Evolutionary conservation across 176 grass and related monocot species (phyloP), one percentile per base, ranked within the genome.

Genomic region (Luzula sylvatica): DNA sequence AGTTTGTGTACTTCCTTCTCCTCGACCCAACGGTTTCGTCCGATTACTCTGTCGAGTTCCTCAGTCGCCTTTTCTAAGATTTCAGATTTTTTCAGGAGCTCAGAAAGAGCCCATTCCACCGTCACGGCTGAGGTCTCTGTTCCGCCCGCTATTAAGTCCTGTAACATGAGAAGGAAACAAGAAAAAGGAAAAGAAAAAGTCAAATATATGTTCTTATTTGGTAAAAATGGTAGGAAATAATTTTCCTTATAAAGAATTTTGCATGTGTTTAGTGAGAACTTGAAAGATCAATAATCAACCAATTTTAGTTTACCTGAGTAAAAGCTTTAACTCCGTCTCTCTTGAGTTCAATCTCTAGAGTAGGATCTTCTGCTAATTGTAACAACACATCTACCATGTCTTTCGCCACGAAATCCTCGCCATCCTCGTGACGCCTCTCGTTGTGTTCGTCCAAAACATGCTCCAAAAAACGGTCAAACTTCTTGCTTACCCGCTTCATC

Each of bases 321-420:
- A 87, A 55, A 3, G 44, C 83, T 42, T 94, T 94, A 15, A 94
- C 60, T 1, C 57, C 58, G 0, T 88, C 66, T 50, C 80, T 25
- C 32, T 85, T 15, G 8, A 95, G 75, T 70, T 82, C 53, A 8
- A 88, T 83, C 56, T 88, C 80, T 3, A 95, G 69, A 9, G 57
- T 60, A 15, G 83, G 89, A 16, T 85, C 70, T 22, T 75, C 68
- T 8, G 83, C 83, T 11, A 95, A 46, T 56, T 88, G 65, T 38
- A 95, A 62, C 55, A 95, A 60, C 40, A 95, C 83, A 55, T 95
- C 89, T 16, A 95, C 83, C 83, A 85, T 95, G 74, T 95, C 89
- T 11, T 67, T 78, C 1, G 77, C 76, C 27, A 79, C 80, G 48
- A 95, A 95, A 15, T 65, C 49, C 49, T 66, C 39, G 5, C 80